Conservation (phyloP, 805 yeast genomes). For the Jamesozyma spencerorum region DNA sequence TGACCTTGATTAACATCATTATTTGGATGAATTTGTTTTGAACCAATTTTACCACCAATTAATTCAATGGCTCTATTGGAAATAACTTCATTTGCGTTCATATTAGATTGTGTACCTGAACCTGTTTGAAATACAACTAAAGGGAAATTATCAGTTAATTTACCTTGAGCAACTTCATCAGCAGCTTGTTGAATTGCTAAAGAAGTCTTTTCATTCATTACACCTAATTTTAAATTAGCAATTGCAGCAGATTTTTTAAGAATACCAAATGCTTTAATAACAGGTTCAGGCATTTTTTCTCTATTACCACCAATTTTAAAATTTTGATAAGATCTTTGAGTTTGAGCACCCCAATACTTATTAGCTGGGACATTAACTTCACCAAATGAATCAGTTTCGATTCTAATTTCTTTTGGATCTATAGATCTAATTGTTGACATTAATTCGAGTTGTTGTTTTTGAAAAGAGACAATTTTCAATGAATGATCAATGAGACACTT, state of each 20-base stretch:
- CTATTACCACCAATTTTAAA: conserved; percentile 91
- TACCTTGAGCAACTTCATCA: conserved; percentile 87
- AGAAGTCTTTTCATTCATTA: conserved; percentile 74
- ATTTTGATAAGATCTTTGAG: conserved; percentile 86
- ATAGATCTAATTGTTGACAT: conserved; percentile 2
- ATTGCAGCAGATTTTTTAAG: conserved; percentile 91
- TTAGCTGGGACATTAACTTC: conserved; percentile 83
- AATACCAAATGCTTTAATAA: conserved; percentile 85
- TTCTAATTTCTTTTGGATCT: conserved; percentile 33
- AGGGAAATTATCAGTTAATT: conserved; percentile 90
- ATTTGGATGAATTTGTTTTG: conserved; percentile 93
- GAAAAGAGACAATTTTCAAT: not conserved
- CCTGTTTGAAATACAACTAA: conserved; percentile 98
- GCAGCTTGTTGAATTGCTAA: conserved; percentile 88
- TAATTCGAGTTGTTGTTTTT: not conserved
- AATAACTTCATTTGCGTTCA: conserved; percentile 98
- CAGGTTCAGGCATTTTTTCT: conserved; percentile 86
- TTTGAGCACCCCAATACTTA: conserved; percentile 97
- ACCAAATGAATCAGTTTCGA: conserved; percentile 94
- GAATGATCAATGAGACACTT: not conserved
- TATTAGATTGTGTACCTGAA: conserved; percentile 96
- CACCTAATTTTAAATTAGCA: conserved; percentile 75
- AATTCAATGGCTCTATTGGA: conserved; percentile 96
- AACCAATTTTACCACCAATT: conserved; percentile 85
- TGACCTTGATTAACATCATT: conserved; percentile 98